Base-by-base conservation (phyloP, 768 basidiomycete genomes). In the Mycena maculata region DNA sequence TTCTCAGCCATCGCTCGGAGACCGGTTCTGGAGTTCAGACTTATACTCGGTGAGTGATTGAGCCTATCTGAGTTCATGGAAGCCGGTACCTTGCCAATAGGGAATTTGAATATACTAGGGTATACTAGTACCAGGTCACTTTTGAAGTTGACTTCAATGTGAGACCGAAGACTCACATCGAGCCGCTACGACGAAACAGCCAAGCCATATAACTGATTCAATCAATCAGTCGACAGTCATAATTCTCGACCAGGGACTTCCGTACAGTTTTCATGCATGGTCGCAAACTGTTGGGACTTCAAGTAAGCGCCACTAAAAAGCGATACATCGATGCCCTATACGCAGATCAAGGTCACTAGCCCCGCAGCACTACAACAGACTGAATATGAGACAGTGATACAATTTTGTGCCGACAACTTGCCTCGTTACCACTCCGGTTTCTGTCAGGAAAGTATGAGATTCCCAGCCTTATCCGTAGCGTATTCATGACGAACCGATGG, bases 361-460 rank as follows among this genome's bases (percentile, higher is more conserved):
- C 52, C 60, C 2, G 52, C 41, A n/a, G 52, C 60, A 47, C 60
- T 62, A 18, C n/a, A 22, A 20, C 39, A 22, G 28, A 25, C 20
- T 60, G 28, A 60, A 30, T n/a, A 23, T 36, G 30, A 8, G 20
- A 11, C 27, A 16, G 27, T 12, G 11, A 28, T n/a, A n/a, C n/a
- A 9, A 2, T 12, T 0, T 12, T n/a, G n/a, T n/a, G n/a, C n/a
- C n/a, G n/a, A 45, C 23, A 47, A 45, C 42, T 62, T 62, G 36
- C 60, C 60, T 54, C 16, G 60, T 62, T 22, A 62, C 33, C 9
- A 38, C 60, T 4, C 60, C 60, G 9, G 60, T 62, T 54, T 62
- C 60, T 62, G 33, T 3, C 3, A 30, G 9, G 12, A 4, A 18
- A 41, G 20, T n/a, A 11, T 50, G 27, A 50, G 49, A n/a, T n/a